phyloP scores from a whole-genome alignment of 2,329 filamentous ascomycete species.

The Mycosphaerelloides madeirae region DNA sequence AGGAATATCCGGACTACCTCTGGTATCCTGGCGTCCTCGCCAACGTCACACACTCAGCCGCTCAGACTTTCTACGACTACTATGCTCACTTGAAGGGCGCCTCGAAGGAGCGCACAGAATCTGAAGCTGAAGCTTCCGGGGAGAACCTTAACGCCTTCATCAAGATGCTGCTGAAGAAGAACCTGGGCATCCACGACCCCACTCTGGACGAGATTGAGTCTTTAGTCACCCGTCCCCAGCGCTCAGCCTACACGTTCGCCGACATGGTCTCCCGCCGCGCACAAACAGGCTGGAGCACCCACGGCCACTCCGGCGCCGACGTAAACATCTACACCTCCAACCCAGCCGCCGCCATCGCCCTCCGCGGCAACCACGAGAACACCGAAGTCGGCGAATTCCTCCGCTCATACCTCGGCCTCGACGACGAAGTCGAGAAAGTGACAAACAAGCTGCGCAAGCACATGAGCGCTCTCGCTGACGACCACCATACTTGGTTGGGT shows the following conservation, averaged over 20 bases:
- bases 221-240: slow-evolving; percentile 56
- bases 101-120: slow-evolving; percentile 26
- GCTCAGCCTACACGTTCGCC: slow-evolving; percentile 62
- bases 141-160: slow-evolving; percentile 59
- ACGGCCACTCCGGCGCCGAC: slow-evolving; percentile 83
- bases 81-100: slow-evolving; percentile 50
- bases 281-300: slow-evolving; percentile 89
- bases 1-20: slow-evolving; percentile 61
- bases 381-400: slow-evolving; percentile 85
- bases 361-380: slow-evolving; percentile 89
- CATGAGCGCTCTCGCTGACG: slow-evolving; percentile 31
- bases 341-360: slow-evolving; percentile 54
- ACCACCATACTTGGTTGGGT: slow-evolving; percentile 43
- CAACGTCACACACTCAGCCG: slow-evolving; percentile 70
- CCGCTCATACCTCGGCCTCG: slow-evolving; percentile 69
- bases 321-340: slow-evolving; percentile 93
- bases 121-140: slow-evolving; percentile 27
- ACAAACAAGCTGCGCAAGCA: slow-evolving; percentile 69
- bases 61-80: slow-evolving; percentile 63
- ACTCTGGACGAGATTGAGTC: slow-evolving; percentile 64
- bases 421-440: slow-evolving; percentile 73
- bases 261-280: slow-evolving; percentile 83
- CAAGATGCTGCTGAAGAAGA: slow-evolving; percentile 61
- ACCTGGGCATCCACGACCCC: slow-evolving; percentile 70
- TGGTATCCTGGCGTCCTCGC: slow-evolving; percentile 83